phyloP scores from a whole-genome alignment of 306 rosid species.

The Vigna unguiculata region DNA sequence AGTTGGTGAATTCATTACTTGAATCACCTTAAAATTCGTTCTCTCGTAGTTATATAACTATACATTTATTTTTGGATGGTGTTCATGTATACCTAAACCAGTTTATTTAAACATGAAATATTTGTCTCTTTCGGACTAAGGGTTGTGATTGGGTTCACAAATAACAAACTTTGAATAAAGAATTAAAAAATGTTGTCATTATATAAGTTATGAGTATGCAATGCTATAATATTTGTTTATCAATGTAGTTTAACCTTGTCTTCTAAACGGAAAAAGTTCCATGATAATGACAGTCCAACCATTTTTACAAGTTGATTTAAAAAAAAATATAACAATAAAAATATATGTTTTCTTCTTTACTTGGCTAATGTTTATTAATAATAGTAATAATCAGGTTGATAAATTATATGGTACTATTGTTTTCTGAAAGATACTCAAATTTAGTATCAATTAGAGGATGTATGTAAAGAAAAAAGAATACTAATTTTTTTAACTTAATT shows the following conservation, averaged over 20 bases:
- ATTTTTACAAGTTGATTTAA: constrained; percentile 1
- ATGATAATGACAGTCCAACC: constrained; percentile 36
- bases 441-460: too few relatives aligned
- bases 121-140: constrained; percentile 36
- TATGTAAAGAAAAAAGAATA: too few relatives aligned
- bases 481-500: too few relatives aligned
- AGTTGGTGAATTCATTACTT: constrained; percentile 59
- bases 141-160: constrained; percentile 7
- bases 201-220: neutral
- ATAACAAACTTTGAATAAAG: constrained; percentile 23
- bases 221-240: constrained; percentile 6
- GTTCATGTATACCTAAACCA: constrained; percentile 65
- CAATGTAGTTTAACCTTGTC: neutral
- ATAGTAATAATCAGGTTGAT: too few relatives aligned
- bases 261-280: constrained; percentile 30
- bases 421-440: too few relatives aligned
- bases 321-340: neutral
- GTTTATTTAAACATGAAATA: constrained; percentile 18
- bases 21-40: constrained; percentile 35
- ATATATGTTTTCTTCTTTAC: neutral
- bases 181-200: neutral
- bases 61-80: constrained; percentile 32
- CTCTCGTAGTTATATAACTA: neutral
- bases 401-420: too few relatives aligned
- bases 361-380: too few relatives aligned